Evolutionary conservation across 2,329 filamentous ascomycete genomes (phyloP), one percentile per base, ranked within the genome.

Genomic region (Penicillium sp.): DNA sequence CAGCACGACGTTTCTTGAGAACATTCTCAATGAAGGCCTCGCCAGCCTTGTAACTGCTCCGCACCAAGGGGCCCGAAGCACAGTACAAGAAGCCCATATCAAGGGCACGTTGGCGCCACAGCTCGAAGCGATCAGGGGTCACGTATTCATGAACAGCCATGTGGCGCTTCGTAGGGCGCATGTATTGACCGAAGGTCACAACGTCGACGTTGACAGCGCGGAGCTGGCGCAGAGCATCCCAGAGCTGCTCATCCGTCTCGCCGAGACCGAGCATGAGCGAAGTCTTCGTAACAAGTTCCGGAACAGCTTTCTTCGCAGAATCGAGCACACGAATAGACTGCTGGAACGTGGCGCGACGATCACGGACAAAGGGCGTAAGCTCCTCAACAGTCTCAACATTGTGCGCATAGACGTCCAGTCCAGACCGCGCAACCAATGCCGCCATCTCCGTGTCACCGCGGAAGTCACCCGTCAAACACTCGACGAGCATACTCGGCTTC

Each of bases 1-100:
- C 65, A 21, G 64, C 60, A 27, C 70, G 68, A 56, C 91, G 81
- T 84, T 96, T 96, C 76, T 90, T 89, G 57, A 99, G 78, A 21
- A 99, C 93, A 66, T 99, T 99, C 81, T 99, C 94, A 65, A 99
- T 99, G 71, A 99, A 99, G 1, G 91, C 91, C 79, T 99, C 94
- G 37, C 94, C 94, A 2, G 94, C 94, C 80, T 99, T 99, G 79
- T 99, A 99, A 45, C 90, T 95, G 63, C 91, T 96, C 57, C 94
- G 84, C 25, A 99, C 93, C 46, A 99, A 79, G 2, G 94, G 94
- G 0, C 94, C 94, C 55, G 89, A 94, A 15, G 94, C 94, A 72
- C 91, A 96, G 78, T 97, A 99, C 64, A 99, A 76, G 81, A 99
- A 99, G 46, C 94, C 94, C 86, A 97, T 85, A 59, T 97, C 91